Percentiles rank a stretch among this genome's conserved stretches.
Conservation (phyloP, 1,284 basidiomycete species). For the Ganoderma sinense region DNA sequence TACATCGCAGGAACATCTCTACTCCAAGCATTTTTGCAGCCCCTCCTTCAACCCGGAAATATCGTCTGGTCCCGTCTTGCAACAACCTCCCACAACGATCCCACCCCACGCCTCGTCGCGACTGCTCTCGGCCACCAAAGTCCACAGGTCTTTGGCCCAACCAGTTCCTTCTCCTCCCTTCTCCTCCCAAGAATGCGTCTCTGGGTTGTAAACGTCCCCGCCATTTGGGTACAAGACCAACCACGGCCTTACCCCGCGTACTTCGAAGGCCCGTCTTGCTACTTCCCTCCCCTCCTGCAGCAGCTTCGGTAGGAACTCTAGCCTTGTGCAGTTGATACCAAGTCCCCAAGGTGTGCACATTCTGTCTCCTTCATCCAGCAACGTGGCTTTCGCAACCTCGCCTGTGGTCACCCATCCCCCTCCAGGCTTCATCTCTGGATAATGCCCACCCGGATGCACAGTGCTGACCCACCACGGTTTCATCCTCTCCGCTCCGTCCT, state of each 20-base stretch:
- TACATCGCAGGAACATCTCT: neutral
- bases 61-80: conserved; percentile 79
- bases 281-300: conserved; percentile 40
- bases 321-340: conserved; percentile 78
- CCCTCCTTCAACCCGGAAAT: conserved; percentile 44
- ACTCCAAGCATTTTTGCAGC: neutral
- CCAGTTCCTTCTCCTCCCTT: conserved; percentile 26
- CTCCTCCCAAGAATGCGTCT: conserved; percentile 51
- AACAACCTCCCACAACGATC: conserved; percentile 77
- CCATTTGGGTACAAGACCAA: conserved; percentile 82
- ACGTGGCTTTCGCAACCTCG: conserved; percentile 48
- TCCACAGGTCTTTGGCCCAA: conserved; percentile 56
- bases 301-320: conserved; percentile 47
- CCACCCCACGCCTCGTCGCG: conserved; percentile 53
- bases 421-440: conserved; percentile 48
- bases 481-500: conserved; percentile 15
- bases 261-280: conserved; percentile 3
- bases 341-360: conserved; percentile 52
- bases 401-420: conserved; percentile 38
- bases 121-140: conserved; percentile 36
- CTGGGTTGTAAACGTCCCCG: conserved; percentile 62
- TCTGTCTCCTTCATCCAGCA: conserved; percentile 31
- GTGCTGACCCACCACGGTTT: conserved; percentile 84
- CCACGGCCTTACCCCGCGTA: conserved; percentile 47
- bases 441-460: conserved; percentile 68